Conservation (phyloP, 2,329 filamentous ascomycete genomes). For the Botrytis fabae region DNA sequence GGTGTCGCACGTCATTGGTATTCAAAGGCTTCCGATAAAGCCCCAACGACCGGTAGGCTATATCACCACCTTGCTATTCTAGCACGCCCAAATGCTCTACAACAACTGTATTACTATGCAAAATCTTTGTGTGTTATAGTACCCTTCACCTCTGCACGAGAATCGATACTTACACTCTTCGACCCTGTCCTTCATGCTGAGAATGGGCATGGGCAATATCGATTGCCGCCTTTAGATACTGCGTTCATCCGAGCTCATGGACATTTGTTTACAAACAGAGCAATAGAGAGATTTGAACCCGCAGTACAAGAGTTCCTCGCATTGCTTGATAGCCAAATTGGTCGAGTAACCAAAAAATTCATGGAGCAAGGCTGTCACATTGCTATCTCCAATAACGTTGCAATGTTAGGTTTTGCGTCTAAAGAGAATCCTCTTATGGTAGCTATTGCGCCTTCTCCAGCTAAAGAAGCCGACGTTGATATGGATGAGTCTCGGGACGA, state of each 20-base stretch:
- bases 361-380: slow-evolving; percentile 56
- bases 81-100: slow-evolving; percentile 65
- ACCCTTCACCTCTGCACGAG: slow-evolving; percentile 63
- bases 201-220: slow-evolving; percentile 42
- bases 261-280: slow-evolving; percentile 58
- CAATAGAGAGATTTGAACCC: slow-evolving; percentile 48
- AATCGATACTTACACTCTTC: slow-evolving; percentile 70
- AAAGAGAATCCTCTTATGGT: slow-evolving; percentile 38
- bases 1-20: slow-evolving; percentile 75
- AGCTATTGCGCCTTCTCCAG: slow-evolving; percentile 24
- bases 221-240: slow-evolving; percentile 52
- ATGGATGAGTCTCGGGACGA: slow-evolving; percentile 24
- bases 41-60: slow-evolving; percentile 72
- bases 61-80: slow-evolving; percentile 88
- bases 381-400: slow-evolving; percentile 49
- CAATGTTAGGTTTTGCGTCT: slow-evolving; percentile 38
- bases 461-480: slow-evolving; percentile 23
- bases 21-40: slow-evolving; percentile 68
- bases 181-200: slow-evolving; percentile 53
- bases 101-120: slow-evolving; percentile 71
- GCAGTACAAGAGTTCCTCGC: slow-evolving; percentile 52
- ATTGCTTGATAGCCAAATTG: slow-evolving; percentile 59
- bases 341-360: slow-evolving; percentile 46
- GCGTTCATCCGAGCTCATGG: slow-evolving; percentile 65
- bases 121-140: slow-evolving; percentile 64